Base-by-base conservation (phyloP, 495 filamentous ascomycete genomes). In the Penicillium alfredii region DNA sequence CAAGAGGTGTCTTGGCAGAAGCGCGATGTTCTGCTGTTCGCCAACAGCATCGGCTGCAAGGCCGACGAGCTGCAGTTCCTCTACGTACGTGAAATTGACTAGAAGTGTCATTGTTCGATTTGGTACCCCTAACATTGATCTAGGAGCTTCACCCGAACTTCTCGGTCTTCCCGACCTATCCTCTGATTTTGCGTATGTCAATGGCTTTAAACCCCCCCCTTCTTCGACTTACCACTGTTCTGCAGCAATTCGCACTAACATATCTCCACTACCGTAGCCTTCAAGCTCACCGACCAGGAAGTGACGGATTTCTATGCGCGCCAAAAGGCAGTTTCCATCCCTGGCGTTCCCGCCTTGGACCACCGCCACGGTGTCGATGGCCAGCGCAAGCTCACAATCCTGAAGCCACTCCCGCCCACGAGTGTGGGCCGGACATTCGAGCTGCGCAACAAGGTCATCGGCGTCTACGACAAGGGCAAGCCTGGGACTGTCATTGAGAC, bases 391-490 rank as follows among this genome's bases (percentile, higher is more conserved):
- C 76, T 94, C 35, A 76, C 76, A 25, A 80, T 89, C 61, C 60
- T 84, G 56, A 88, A 88, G 63, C 80, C 78, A 4, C 72, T 94
- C 6, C 88, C 88, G 9, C 51, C 78, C 3, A 78, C 78, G 11
- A 86, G 81, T 13, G 78, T 64, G 6, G 88, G 87, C 28, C 71
- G 63, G 36, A 76, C 71, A 39, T 90, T 89, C 53, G 83, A 94
- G 68, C 58, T 89, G 26, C 74, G 84, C 35, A 78, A 70, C 45
- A 88, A 85, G 60, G 81, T 92, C 18, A 58, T 94, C 8, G 88
- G 88, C 11, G 84, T 94, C 9, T 94, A 90, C 60, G 88, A 94
- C 60, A 95, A 94, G 67, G 88, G 88, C 37, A 84, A 87, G 51
- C 74, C 84, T 0, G 86, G 86, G 12, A 81, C 75, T 9, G 86